Evolutionary conservation across 2,329 filamentous ascomycete genomes (phyloP).

Genomic region (Penicillium sclerotiorum): DNA sequence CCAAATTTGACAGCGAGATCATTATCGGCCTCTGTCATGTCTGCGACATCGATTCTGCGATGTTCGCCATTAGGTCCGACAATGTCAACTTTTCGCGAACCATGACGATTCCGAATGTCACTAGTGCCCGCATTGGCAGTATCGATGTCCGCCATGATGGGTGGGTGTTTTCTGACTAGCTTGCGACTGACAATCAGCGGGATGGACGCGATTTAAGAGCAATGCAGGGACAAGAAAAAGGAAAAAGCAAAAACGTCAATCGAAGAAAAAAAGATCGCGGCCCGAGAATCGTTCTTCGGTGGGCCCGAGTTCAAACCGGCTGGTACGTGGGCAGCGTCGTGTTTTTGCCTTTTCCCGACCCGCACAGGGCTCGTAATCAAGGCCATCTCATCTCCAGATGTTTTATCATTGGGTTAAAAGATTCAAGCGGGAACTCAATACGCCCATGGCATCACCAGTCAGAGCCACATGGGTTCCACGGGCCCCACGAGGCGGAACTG

Average conservation of each 20-base stretch:
- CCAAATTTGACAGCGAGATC: constrained; percentile 14
- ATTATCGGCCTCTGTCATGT: constrained; percentile 12
- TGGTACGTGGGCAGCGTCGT: not conserved
- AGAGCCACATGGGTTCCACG: too few species aligned
- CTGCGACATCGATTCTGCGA: constrained; percentile 5
- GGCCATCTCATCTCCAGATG: not conserved
- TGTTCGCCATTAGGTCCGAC: constrained; percentile 13
- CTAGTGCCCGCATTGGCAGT: not conserved
- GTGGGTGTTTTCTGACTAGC: too few species aligned
- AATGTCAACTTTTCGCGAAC: constrained; percentile 11
- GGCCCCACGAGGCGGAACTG: not conserved
- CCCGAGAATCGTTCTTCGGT: constrained; percentile 1
- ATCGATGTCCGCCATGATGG: constrained; percentile 6
- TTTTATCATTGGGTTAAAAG: not conserved
- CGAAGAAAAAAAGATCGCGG: constrained; percentile 7
- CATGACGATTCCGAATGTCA: constrained; percentile 12
- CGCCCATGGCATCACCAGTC: too few species aligned
- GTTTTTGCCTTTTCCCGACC: not conserved
- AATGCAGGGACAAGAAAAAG: too few species aligned
- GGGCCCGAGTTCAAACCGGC: constrained; percentile 1
- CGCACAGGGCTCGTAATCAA: not conserved
- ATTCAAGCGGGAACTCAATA: too few species aligned
- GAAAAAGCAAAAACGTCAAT: not conserved
- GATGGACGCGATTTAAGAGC: too few species aligned
- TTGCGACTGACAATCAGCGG: too few species aligned